Base-by-base conservation (phyloP, 805 yeast species). In the Pichia paraexigua region DNA sequence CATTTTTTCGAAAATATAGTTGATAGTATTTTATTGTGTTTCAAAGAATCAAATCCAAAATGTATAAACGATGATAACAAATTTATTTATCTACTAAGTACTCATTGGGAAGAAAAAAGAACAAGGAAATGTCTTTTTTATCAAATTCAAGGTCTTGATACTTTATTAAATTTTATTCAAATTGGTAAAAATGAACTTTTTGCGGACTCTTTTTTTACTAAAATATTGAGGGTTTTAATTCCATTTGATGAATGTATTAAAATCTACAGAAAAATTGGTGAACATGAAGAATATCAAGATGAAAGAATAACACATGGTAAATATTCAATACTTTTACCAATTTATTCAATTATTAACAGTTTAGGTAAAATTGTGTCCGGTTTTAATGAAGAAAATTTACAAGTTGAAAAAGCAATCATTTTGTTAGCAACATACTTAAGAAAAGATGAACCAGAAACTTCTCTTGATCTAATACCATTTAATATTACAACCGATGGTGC, bases 261-360 rank as follows among this genome's bases (percentile, higher is more conserved):
- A 25, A 65, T 83, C 28, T 71, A 64, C 51, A 73, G 89, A 53
- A 82, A 82, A 55, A 71, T 72, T 43, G 92, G 89, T 12, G 83
- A 81, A 9, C 92, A 85, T 66, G 87, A 84, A 30, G 77, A 78
- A 50, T 49, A 15, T 20, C 72, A 71, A 48, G 89, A 85, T 59
- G 71, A 72, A 41, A 69, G 69, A 28, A 78, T 73, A 43, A 82
- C 74, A 56, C 70, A 73, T 20, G 63, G 75, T 2, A 82, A 82
- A 57, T 69, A 76, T 47, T 76, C 75, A 50, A 72, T 59, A 9
- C 60, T 63, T 1, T 51, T 55, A 8, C 55, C 56, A 41, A 53
- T 61, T 1, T 61, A 62, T 49, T 57, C 55, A 21, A 55, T 68
- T 5, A 55, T 65, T 7, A 51, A 51, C 28, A 45, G 54, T 18